A percentile compares a stretch with the other conserved stretches of the same genome.
Evolutionary conservation across 208 protist genomes (phyloP).

Genomic region (Balamuthia mandrillaris): DNA sequence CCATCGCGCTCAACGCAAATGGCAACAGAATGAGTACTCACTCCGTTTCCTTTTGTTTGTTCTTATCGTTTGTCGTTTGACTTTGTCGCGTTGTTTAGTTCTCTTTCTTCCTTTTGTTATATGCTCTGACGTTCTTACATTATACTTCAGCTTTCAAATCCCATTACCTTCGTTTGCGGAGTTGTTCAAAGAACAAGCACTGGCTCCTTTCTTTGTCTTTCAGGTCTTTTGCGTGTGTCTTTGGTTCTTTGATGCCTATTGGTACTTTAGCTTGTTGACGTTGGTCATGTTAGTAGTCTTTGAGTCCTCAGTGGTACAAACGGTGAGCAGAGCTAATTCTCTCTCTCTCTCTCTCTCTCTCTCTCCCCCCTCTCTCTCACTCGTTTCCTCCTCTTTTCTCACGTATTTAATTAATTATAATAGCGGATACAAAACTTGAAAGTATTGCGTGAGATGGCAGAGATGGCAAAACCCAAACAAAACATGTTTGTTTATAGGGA

Average conservation of each 20-base stretch:
- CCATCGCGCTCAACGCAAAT: too few species aligned
- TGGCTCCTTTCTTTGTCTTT: conserved; percentile 96
- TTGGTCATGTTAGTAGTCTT: conserved; percentile 63
- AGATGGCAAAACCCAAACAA: conserved; percentile 34
- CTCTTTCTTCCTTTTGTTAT: too few species aligned
- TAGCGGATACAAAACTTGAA: conserved; percentile 56
- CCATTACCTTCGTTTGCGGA: conserved; percentile 27
- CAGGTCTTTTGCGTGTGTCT: conserved; percentile 89
- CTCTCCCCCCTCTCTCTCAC: not conserved
- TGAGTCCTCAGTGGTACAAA: conserved; percentile 62
- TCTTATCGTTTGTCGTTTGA: too few species aligned
- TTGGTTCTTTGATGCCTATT: conserved; percentile 50
- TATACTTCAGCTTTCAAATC: conserved; percentile 36
- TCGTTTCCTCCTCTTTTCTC: too few species aligned
- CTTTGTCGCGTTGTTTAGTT: too few species aligned
- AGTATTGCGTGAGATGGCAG: conserved; percentile 50
- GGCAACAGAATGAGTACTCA: too few species aligned
- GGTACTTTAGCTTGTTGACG: conserved; percentile 59
- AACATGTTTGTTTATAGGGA: conserved; percentile 51
- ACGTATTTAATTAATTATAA: too few species aligned
- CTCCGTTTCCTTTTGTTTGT: too few species aligned
- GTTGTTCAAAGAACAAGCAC: conserved; percentile 21
- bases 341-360: not conserved
- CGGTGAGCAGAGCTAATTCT: not conserved
- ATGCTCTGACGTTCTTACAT: too few species aligned